Evolutionary conservation across 306 rosid species (phyloP), one percentile per base, ranked within the genome.

Genomic region (Macrotyloma uniflorum): DNA sequence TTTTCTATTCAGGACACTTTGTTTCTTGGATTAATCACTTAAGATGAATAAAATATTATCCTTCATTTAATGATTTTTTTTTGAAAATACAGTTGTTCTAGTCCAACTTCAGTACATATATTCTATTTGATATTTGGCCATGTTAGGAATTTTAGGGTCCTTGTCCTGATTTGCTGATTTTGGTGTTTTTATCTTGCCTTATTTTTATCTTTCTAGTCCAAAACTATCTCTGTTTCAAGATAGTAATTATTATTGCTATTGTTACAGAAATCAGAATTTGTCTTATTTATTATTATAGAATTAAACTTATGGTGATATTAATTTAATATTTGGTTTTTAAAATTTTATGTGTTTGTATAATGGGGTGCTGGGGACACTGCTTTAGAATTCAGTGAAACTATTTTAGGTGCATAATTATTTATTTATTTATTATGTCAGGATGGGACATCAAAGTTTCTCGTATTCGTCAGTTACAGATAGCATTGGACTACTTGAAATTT

Each of bases 361-460:
- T 49, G 18, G 51, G 33, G 28, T 74, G 36, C 58, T 38, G 70
- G 46, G 79, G 55, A 74, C 81, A 43, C 15, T 55, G 35, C 50
- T 62, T 62, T 55, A 54, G 68, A 62, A 62, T 69, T 49, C 47
- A 43, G 12, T 46, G 50, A 66, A 74, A 51, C 47, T 74, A 66
- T 35, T 77, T 81, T 66, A 67, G 63, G 54, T 58, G 74, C 42
- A 45, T 75, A 45, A 82, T 70, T 87, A 85, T 74, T 86, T 55
- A 79, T 78, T 57, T 57, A 57, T 26, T 66, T 57, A 23, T 68
- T 74, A 82, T 89, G 74, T 69, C 90, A 94, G 98, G 97, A 74
- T 94, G 98, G 98, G 93, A 88, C 85, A 71, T 89, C 70, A 94
- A 90, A 87, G 51, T 90, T 70, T 86, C 91, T 75, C 96, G 97